Evolutionary conservation across 106 monocot species (phyloP).

Genomic region (Apostasia ramifera): DNA sequence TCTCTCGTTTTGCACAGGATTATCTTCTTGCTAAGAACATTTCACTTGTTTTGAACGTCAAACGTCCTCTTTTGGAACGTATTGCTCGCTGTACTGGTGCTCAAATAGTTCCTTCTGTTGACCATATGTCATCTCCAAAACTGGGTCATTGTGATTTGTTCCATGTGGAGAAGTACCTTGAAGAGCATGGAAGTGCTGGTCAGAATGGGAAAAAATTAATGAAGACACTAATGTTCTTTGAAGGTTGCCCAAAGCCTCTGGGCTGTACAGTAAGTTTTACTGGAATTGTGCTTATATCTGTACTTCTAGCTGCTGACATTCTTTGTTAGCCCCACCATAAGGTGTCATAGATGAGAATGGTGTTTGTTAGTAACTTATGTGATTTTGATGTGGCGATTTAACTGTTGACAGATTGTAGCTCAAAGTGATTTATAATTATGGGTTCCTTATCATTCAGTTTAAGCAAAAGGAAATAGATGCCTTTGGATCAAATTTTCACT

Average conservation of each 20-base stretch:
- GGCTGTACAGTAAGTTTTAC: conserved; percentile 74
- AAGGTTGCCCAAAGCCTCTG: conserved; percentile 82
- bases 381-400: too few relatives aligned
- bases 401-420: too few relatives aligned
- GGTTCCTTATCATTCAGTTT: too few relatives aligned
- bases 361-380: too few relatives aligned
- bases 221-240: conserved; percentile 88
- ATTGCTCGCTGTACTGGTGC: conserved; percentile 89
- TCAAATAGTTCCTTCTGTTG: conserved; percentile 78
- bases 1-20: conserved; percentile 85
- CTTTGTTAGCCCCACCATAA: too few relatives aligned
- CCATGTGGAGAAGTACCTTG: conserved; percentile 75
- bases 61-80: conserved; percentile 70
- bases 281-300: not conserved
- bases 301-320: too few relatives aligned
- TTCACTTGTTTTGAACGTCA: conserved; percentile 89
- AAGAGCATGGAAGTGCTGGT: conserved; percentile 62
- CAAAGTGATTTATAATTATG: too few relatives aligned
- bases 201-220: conserved; percentile 43
- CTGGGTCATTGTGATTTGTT: conserved; percentile 74
- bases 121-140: conserved; percentile 59
- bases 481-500: too few relatives aligned
- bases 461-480: too few relatives aligned
- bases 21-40: conserved; percentile 78
- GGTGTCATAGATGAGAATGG: too few relatives aligned